Conservation (phyloP, 495 filamentous ascomycete species). For the Trichoderma reesei region DNA sequence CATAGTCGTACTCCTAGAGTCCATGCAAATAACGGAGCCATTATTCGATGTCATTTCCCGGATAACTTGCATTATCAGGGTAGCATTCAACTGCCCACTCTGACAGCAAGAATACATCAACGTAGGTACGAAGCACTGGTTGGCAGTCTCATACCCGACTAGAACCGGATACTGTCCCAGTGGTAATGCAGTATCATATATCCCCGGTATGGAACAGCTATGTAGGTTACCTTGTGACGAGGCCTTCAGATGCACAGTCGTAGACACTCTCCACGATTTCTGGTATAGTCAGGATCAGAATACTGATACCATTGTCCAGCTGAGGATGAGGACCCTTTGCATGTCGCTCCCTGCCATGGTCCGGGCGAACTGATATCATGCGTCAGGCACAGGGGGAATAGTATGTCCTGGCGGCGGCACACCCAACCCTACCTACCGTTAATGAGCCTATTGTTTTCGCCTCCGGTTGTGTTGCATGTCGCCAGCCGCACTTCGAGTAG, state of each 20-base stretch:
- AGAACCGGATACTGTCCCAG: too few relatives aligned
- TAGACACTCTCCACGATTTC: background rate
- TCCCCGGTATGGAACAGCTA: too few relatives aligned
- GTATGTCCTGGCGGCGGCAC: background rate
- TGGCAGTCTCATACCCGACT: too few relatives aligned
- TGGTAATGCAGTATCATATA: too few relatives aligned
- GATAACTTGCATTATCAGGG: too few relatives aligned
- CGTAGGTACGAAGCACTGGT: too few relatives aligned
- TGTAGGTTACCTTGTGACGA: background rate
- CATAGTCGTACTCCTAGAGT: too few relatives aligned
- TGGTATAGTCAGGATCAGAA: background rate
- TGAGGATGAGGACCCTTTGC: background rate
- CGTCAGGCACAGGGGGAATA: background rate
- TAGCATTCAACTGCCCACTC: too few relatives aligned
- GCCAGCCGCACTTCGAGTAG: background rate
- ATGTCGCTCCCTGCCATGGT: background rate
- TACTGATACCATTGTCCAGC: background rate
- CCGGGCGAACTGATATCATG: background rate
- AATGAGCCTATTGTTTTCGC: background rate
- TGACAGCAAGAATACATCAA: too few relatives aligned
- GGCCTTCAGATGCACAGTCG: background rate
- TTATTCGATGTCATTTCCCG: too few relatives aligned
- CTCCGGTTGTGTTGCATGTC: background rate
- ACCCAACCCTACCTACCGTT: background rate
- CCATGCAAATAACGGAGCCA: too few relatives aligned